Conservation (phyloP, 1,139 yeast species). For the Pichia sp. region DNA sequence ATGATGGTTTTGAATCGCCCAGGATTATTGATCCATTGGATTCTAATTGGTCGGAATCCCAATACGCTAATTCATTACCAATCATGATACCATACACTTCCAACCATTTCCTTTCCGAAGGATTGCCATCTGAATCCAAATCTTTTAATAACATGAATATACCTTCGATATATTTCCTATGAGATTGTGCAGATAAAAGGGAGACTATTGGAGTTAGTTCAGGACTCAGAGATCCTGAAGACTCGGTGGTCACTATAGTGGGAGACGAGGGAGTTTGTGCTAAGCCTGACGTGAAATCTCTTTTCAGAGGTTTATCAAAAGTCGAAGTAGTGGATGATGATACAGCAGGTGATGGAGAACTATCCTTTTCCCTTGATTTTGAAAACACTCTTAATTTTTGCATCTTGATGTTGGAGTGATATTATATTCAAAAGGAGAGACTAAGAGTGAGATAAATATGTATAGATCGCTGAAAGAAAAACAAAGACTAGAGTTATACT, state of each 20-base stretch:
- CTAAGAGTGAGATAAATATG: too few relatives aligned
- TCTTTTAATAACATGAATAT: conserved; percentile 67
- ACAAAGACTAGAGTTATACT: background rate
- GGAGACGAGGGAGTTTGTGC: conserved; percentile 12
- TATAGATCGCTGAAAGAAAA: background rate
- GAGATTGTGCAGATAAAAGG: conserved; percentile 61
- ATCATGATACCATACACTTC: conserved; percentile 89
- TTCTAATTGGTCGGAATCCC: conserved; percentile 76
- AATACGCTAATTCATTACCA: conserved; percentile 85
- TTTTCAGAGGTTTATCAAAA: conserved; percentile 1
- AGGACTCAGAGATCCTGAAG: conserved; percentile 39
- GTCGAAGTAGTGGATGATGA: too few relatives aligned
- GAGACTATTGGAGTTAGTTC: conserved; percentile 74
- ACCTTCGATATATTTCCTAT: conserved; percentile 70
- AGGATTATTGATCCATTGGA: conserved; percentile 27
- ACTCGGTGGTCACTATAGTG: conserved; percentile 21
- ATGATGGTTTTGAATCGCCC: conserved; percentile 58
- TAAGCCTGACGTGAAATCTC: background rate
- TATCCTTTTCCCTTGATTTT: conserved; percentile 6
- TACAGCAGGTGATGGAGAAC: too few relatives aligned
- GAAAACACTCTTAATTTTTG: conserved; percentile 23
- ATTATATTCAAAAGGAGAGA: background rate
- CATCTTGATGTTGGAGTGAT: conserved; percentile 13
- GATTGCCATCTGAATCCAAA: conserved; percentile 75
- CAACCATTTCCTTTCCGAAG: conserved; percentile 77